Evolutionary conservation across 257 asterid species (phyloP).

Genomic region (Gentiana dahurica): DNA sequence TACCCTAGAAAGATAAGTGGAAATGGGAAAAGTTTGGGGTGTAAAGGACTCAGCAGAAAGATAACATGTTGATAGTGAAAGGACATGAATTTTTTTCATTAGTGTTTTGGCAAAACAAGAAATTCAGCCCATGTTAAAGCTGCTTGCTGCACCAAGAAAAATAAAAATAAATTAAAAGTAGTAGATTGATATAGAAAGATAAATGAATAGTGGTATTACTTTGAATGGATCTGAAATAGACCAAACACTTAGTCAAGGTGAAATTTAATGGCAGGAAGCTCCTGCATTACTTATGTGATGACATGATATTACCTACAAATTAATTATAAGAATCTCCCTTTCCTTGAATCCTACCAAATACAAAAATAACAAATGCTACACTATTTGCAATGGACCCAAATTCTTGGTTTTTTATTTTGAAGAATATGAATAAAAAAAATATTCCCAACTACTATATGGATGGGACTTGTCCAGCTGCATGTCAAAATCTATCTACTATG

Average conservation of each 20-base stretch:
- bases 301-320: too few relatives aligned
- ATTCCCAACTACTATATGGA: too few relatives aligned
- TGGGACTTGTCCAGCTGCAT: too few relatives aligned
- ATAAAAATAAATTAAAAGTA: constrained; percentile 2
- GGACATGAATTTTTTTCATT: constrained; percentile 12
- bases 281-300: background rate
- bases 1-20: background rate
- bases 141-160: background rate
- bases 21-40: constrained; percentile 7
- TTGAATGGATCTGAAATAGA: constrained; percentile 1
- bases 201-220: background rate
- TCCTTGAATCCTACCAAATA: too few relatives aligned
- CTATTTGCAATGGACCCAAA: too few relatives aligned
- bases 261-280: constrained; percentile 5
- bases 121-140: constrained; percentile 16
- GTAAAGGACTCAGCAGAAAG: constrained; percentile 4
- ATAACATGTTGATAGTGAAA: constrained; percentile 19
- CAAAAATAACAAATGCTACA: too few relatives aligned
- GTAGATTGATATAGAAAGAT: constrained; percentile 4
- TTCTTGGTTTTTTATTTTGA: too few relatives aligned
- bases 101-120: constrained; percentile 21
- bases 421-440: too few relatives aligned
- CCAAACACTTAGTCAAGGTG: constrained; percentile 11
- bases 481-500: too few relatives aligned
- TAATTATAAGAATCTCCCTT: too few relatives aligned